Evolutionary conservation across 129 eudicot genomes (phyloP).

Genomic region (Calendula officinalis): DNA sequence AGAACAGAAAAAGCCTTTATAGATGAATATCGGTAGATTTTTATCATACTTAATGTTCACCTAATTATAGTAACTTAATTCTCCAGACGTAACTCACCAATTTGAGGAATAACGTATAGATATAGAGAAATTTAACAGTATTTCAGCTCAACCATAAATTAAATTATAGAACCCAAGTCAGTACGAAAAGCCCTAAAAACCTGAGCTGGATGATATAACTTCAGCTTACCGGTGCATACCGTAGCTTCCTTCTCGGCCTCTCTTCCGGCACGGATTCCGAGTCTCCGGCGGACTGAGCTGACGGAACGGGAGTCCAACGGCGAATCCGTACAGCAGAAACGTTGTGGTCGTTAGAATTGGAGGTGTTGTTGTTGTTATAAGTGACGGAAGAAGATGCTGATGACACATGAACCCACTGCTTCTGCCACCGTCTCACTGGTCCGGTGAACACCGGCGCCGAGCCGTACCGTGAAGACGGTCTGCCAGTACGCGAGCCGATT

Average conservation of each 20-base stretch:
- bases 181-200: conserved; percentile 7
- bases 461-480: conserved; percentile 69
- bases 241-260: conserved; percentile 49
- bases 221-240: conserved; percentile 54
- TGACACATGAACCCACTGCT: conserved; percentile 62
- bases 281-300: conserved; percentile 22
- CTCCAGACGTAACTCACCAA: background rate
- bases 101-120: background rate
- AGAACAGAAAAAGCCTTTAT: background rate
- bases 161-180: background rate
- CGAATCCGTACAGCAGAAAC: conserved; percentile 41
- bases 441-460: conserved; percentile 60
- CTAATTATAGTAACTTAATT: conserved; percentile 15
- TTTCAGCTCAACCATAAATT: background rate
- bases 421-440: conserved; percentile 76
- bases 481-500: conserved; percentile 55
- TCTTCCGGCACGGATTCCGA: conserved; percentile 27
- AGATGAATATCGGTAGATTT: background rate
- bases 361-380: conserved; percentile 14
- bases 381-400: conserved; percentile 26
- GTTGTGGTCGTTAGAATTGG: conserved; percentile 19
- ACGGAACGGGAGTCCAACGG: conserved; percentile 54
- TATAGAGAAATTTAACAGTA: background rate
- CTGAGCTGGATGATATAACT: background rate
- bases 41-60: background rate